These are phyloP conservation scores for Colletotrichum sublineola DNA, from an alignment of 2,329 filamentous ascomycete species.

Conservation along the genomic window DNA sequence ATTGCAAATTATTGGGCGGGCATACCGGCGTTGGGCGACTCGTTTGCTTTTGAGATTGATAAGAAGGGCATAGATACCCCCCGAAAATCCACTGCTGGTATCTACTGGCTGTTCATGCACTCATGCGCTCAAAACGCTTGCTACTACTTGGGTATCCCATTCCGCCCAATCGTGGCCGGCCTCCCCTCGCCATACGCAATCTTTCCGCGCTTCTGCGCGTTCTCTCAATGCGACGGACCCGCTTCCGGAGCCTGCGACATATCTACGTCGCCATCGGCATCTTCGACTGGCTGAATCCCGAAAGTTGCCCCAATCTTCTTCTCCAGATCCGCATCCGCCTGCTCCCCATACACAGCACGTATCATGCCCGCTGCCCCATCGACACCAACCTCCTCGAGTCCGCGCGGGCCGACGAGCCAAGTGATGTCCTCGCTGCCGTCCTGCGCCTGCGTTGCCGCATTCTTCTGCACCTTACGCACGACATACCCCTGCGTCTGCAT, in stretches of 20 bases:
- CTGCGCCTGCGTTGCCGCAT: constrained; percentile 56
- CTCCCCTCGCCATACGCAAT: constrained; percentile 42
- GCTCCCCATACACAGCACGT: constrained; percentile 68
- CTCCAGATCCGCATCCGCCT: constrained; percentile 66
- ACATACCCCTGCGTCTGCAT: constrained; percentile 89
- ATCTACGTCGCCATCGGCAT: constrained; percentile 44
- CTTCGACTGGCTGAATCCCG: constrained; percentile 57
- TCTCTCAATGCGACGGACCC: constrained; percentile 40
- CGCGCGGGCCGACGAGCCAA: constrained; percentile 87
- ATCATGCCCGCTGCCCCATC: constrained; percentile 81
- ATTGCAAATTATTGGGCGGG: background rate
- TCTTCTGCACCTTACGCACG: constrained; percentile 77
- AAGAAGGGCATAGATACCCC: constrained; percentile 37
- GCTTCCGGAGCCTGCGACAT: constrained; percentile 33
- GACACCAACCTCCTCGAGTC: constrained; percentile 86
- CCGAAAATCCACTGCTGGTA: constrained; percentile 64
- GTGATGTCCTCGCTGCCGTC: constrained; percentile 83
- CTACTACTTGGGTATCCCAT: constrained; percentile 31
- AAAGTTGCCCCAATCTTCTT: constrained; percentile 73
- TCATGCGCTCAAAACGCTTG: constrained; percentile 14
- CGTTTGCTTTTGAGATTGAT: constrained; percentile 2
- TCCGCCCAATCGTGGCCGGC: background rate
- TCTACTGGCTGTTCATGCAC: constrained; percentile 21
- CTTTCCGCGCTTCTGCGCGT: constrained; percentile 34
- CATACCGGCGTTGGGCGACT: constrained; percentile 28